Evolutionary conservation across 345 rosid species (phyloP).

Genomic region (Firmiana major): DNA sequence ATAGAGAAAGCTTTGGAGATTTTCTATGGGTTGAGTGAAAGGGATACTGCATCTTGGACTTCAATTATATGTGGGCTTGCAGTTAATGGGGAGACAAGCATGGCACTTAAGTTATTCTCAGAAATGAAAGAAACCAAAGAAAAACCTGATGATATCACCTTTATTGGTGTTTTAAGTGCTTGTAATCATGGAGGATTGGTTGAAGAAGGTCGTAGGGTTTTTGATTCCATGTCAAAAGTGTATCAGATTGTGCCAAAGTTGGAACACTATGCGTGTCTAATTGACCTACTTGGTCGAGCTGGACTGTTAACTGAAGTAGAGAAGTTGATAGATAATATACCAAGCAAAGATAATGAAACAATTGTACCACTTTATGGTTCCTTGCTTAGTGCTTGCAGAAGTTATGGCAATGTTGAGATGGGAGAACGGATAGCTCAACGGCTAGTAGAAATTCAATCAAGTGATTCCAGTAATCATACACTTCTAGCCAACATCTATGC

Average conservation of each 20-base stretch:
- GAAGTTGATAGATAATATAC: slow-evolving; percentile 37
- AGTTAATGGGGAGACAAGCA: slow-evolving; percentile 51
- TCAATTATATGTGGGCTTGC: slow-evolving; percentile 73
- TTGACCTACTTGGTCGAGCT: slow-evolving; percentile 71
- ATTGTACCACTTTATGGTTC: slow-evolving; percentile 60
- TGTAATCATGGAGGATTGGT: slow-evolving; percentile 84
- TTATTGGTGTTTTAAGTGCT: slow-evolving; percentile 68
- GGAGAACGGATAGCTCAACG: slow-evolving; percentile 54
- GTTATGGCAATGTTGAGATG: slow-evolving; percentile 50
- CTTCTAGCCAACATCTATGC: slow-evolving; percentile 72
- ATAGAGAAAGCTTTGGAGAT: slow-evolving; percentile 54
- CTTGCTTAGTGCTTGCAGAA: slow-evolving; percentile 68
- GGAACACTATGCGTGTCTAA: slow-evolving; percentile 65
- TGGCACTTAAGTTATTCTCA: slow-evolving; percentile 50
- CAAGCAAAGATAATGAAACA: slow-evolving; percentile 26
- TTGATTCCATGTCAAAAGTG: slow-evolving; percentile 43
- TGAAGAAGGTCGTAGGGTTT: slow-evolving; percentile 51
- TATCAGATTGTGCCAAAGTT: slow-evolving; percentile 52
- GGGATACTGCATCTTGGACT: slow-evolving; percentile 70
- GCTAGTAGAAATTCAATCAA: slow-evolving; percentile 44
- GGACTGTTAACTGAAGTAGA: slow-evolving; percentile 71
- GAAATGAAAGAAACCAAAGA: slow-evolving; percentile 47
- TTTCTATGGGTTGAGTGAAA: slow-evolving; percentile 42
- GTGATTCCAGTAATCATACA: slow-evolving; percentile 53
- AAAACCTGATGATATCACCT: slow-evolving; percentile 62